These are phyloP conservation scores for Thelephora aurantiotincta DNA, from an alignment of 768 basidiomycete species.

Conservation along the genomic window DNA sequence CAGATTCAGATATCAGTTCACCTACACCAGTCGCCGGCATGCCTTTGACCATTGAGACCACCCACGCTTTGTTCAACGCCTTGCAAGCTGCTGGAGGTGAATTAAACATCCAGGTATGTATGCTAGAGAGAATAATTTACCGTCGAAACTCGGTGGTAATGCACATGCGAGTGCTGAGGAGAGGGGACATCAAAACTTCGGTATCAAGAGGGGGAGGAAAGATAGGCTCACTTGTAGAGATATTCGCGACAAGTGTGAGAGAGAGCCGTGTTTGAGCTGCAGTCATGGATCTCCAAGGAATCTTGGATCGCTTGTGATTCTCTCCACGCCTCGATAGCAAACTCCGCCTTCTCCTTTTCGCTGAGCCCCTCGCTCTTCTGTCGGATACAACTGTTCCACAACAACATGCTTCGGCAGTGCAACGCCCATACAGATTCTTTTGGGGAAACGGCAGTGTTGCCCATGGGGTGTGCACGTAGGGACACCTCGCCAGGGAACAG, in stretches of 20 bases:
- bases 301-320: slow-evolving; percentile 58
- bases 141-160: slow-evolving; percentile 50
- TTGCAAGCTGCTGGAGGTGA: slow-evolving; percentile 28
- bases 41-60: slow-evolving; percentile 46
- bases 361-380: slow-evolving; percentile 27
- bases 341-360: slow-evolving; percentile 40
- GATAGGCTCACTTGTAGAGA: slow-evolving; percentile 49
- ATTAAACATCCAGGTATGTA: slow-evolving; percentile 8
- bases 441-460: slow-evolving; percentile 23
- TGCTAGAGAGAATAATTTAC: slow-evolving; percentile 26
- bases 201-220: slow-evolving; percentile 6
- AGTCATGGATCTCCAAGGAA: slow-evolving; percentile 49
- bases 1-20: slow-evolving; percentile 8
- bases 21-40: slow-evolving; percentile 72
- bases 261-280: slow-evolving; percentile 55
- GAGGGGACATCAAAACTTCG: slow-evolving; percentile 4
- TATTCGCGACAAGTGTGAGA: slow-evolving; percentile 58
- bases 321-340: slow-evolving; percentile 47
- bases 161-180: slow-evolving; percentile 44
- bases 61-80: slow-evolving; percentile 34
- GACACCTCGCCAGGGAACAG: slow-evolving; percentile 65
- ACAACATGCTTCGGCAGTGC: slow-evolving; percentile 68
- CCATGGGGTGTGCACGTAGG: slow-evolving; percentile 32
- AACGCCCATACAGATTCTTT: slow-evolving; percentile 77
- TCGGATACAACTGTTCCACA: slow-evolving; percentile 61